These are phyloP conservation scores for Holtermannia corniformis DNA, from an alignment of 768 basidiomycete genomes.

Conservation along the genomic window DNA sequence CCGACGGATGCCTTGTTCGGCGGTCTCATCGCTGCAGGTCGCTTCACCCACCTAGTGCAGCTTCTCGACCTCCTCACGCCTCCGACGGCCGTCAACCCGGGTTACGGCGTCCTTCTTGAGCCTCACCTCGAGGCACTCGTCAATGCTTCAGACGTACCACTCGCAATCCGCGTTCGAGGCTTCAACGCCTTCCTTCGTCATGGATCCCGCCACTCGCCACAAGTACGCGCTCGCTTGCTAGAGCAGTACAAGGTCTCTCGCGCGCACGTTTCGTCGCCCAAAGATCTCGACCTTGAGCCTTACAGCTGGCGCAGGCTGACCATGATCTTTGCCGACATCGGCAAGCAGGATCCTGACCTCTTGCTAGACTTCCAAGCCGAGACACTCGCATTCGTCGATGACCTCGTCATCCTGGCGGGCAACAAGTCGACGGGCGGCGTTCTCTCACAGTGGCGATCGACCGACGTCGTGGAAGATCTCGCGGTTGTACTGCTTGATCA, in stretches of 20 bases:
- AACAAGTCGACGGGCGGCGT: background rate
- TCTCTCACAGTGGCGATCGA: background rate
- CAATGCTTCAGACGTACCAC: background rate
- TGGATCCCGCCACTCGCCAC: background rate
- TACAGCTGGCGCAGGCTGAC: constrained; percentile 7
- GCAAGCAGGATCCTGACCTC: background rate
- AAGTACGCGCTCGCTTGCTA: constrained; percentile 1
- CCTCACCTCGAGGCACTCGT: background rate
- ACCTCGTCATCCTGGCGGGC: constrained; percentile 1
- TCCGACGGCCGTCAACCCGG: too few relatives aligned
- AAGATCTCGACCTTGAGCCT: constrained; percentile 1
- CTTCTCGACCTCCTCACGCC: too few relatives aligned
- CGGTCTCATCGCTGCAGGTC: too few relatives aligned
- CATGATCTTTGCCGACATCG: constrained; percentile 2
- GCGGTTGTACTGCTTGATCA: constrained; percentile 1
- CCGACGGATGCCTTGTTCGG: too few relatives aligned
- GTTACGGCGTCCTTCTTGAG: background rate
- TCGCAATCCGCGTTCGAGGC: background rate
- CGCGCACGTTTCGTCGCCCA: background rate
- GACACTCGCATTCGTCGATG: constrained; percentile 14
- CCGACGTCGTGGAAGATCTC: background rate
- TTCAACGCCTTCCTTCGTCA: constrained; percentile 1
- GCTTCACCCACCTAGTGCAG: too few relatives aligned
- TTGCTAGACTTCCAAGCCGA: constrained; percentile 15
- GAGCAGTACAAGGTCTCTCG: constrained; percentile 6